Evolutionary conservation across 352 stramenopile species (phyloP), one percentile per base, ranked within the genome.

Genomic region (Pythium phragmiticola): DNA sequence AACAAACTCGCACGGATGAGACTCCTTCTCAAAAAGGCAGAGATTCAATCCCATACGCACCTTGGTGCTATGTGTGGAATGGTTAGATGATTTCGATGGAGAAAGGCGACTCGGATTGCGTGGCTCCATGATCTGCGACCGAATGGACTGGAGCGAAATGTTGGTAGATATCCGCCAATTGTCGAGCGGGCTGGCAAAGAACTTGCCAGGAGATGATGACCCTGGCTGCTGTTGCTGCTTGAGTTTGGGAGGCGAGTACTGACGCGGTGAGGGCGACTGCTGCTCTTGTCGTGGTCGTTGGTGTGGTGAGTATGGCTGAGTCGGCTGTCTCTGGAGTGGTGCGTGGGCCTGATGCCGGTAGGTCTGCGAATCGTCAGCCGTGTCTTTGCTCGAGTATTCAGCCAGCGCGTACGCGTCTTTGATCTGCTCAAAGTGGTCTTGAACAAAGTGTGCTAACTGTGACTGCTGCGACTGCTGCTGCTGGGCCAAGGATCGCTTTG

Each of bases 361-460:
- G 59, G 37, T 57, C 36, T 69, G 69, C 21, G 59, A 58, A n/a
- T 75, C 69, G 50, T 74, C 66, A n/a, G 52, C 5, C 41, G 55
- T 50, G 5, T 69, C 61, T 50, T 78, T 80, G 7, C 58, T 71
- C 8, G 47, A 64, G 45, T 65, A 68, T 42, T 84, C 69, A 14
- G 70, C 68, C 8, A 87, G 53, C 1, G 74, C 56, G 26, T 83
- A 84, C 4, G 75, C 75, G 28, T 78, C 74, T 47, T 81, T 82
- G 63, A 83, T 81, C 53, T 82, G 60, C 34, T 84, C 75, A 66
- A 82, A 84, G 28, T 83, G 60, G 14, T 65, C 26, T 30, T 30
- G 26, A 30, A 30, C 60, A n/a, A 80, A 72, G 65, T 55, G 42
- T 62, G 39, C 70, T 19, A 60, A 48, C 33, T 66, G 37, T 17